Evolutionary conservation across 352 stramenopile species (phyloP).

Genomic region (Phytophthora citricola): DNA sequence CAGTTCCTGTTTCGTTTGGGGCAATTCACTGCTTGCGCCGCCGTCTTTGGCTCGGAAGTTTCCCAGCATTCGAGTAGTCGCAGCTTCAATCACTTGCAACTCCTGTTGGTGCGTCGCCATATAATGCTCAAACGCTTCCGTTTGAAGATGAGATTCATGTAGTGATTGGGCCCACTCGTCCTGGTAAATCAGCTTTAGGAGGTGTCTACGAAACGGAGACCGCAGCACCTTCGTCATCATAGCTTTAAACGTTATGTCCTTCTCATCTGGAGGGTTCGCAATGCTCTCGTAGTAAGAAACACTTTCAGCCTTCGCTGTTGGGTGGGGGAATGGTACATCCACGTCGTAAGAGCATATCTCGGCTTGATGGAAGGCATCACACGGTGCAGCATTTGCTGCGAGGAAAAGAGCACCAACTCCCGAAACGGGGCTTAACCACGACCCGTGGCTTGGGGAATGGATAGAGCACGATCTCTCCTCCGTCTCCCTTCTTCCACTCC

Average conservation of each 20-base stretch:
- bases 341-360: conserved; percentile 74
- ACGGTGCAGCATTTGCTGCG: conserved; percentile 81
- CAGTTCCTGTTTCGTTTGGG: no score
- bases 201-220: conserved; percentile 68
- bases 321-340: conserved; percentile 59
- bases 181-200: conserved; percentile 62
- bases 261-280: neutral
- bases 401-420: conserved; percentile 84
- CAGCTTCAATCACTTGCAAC: conserved; percentile 52
- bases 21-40: no score
- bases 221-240: conserved; percentile 66
- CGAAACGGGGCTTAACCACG: conserved; percentile 60
- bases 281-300: conserved; percentile 32
- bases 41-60: conserved; percentile 20
- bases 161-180: conserved; percentile 69
- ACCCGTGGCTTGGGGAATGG: conserved; percentile 72
- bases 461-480: conserved; percentile 84
- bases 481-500: conserved; percentile 68
- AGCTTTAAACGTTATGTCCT: conserved; percentile 12
- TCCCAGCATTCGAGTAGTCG: conserved; percentile 61
- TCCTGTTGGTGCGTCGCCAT: conserved; percentile 69
- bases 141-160: conserved; percentile 60
- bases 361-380: conserved; percentile 59
- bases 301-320: conserved; percentile 23
- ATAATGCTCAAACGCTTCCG: conserved; percentile 61